A percentile compares a stretch with the other conserved stretches of the same genome.
Evolutionary conservation across 2,329 filamentous ascomycete genomes (phyloP).

Genomic region (Chaetomium sp.): DNA sequence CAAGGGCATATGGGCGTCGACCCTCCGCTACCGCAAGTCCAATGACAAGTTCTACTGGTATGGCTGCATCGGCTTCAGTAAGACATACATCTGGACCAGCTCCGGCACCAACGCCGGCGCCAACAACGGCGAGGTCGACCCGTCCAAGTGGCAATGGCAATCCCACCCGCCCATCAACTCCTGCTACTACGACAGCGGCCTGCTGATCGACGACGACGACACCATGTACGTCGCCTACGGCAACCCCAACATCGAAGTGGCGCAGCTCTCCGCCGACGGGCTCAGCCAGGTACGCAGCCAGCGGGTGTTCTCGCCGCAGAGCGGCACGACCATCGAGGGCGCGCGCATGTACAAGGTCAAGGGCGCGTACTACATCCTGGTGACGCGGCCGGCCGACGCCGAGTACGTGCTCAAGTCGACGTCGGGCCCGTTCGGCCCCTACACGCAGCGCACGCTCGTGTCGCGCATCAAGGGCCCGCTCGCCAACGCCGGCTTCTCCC

Average conservation of each 20-base stretch:
- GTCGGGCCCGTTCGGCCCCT: slow-evolving; percentile 53
- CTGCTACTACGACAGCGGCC: slow-evolving; percentile 61
- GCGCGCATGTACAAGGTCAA: slow-evolving; percentile 60
- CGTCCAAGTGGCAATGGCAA: slow-evolving; percentile 33
- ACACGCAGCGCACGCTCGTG: slow-evolving; percentile 47
- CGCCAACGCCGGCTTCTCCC: slow-evolving; percentile 48
- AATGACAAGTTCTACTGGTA: slow-evolving; percentile 59
- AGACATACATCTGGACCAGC: slow-evolving; percentile 58
- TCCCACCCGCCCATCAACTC: slow-evolving; percentile 23
- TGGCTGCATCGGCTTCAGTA: slow-evolving; percentile 52
- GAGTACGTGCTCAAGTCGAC: slow-evolving; percentile 55
- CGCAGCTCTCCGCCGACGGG: slow-evolving; percentile 54
- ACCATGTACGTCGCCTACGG: slow-evolving; percentile 62
- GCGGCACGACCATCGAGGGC: slow-evolving; percentile 51
- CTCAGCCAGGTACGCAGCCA: slow-evolving; percentile 48
- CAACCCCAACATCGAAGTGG: slow-evolving; percentile 50
- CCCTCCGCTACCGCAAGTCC: slow-evolving; percentile 53
- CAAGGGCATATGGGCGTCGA: slow-evolving; percentile 59
- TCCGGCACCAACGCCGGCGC: slow-evolving; percentile 48
- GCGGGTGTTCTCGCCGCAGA: slow-evolving; percentile 45
- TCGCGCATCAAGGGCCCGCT: slow-evolving; percentile 48
- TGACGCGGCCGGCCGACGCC: slow-evolving; percentile 47
- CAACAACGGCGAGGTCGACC: slow-evolving; percentile 41
- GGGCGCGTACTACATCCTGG: slow-evolving; percentile 58
- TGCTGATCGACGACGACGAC: slow-evolving; percentile 61